Evolutionary conservation across 805 yeast species (phyloP).

Genomic region (Kuraishia borneana): DNA sequence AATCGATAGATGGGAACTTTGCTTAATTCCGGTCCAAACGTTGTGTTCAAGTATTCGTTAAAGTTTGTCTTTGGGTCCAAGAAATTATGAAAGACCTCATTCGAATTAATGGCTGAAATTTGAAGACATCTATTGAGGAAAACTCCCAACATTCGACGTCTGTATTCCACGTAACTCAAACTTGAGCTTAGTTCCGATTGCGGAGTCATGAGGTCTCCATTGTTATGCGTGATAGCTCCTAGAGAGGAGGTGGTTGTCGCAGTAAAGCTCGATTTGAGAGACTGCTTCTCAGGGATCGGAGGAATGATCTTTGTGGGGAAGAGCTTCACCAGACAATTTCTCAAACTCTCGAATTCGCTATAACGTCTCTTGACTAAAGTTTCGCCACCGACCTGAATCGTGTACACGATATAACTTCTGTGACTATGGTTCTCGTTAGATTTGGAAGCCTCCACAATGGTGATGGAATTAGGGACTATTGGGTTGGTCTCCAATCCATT

Average conservation of each 20-base stretch:
- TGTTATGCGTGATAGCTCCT: constrained; percentile 6
- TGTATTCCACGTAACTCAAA: constrained; percentile 31
- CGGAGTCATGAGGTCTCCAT: background rate
- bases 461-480: too few species aligned
- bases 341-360: constrained; percentile 81
- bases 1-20: constrained; percentile 41
- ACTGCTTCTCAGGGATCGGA: constrained; percentile 85
- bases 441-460: constrained; percentile 1
- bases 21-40: constrained; percentile 40
- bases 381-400: constrained; percentile 48
- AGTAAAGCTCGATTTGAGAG: constrained; percentile 27
- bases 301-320: constrained; percentile 82
- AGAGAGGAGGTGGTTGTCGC: constrained; percentile 17
- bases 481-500: too few species aligned
- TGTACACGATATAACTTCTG: constrained; percentile 57
- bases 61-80: constrained; percentile 80
- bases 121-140: constrained; percentile 69
- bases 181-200: too few species aligned
- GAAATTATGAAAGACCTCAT: constrained; percentile 62
- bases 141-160: constrained; percentile 64
- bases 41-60: constrained; percentile 57
- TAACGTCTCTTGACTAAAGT: constrained; percentile 71
- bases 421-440: constrained; percentile 3
- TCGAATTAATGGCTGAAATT: constrained; percentile 42
- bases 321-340: constrained; percentile 57